These are phyloP conservation scores for Glaciozyma antarctica DNA, from an alignment of 768 basidiomycete species.

Conservation along the genomic window DNA sequence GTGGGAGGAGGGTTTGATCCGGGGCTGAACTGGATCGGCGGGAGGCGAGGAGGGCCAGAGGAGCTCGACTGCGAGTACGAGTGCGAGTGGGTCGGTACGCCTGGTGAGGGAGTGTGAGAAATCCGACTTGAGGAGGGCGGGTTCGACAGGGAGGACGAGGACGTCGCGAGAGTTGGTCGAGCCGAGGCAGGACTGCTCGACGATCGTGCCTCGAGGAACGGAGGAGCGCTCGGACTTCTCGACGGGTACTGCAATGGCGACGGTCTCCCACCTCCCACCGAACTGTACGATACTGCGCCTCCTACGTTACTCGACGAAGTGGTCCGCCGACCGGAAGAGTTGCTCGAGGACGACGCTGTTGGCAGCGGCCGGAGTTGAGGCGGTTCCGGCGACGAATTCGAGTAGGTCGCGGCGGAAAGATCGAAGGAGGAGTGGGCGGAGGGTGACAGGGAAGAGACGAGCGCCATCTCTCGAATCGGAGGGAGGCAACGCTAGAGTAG, in stretches of 20 bases:
- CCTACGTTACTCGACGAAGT: not conserved
- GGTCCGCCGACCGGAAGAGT: not conserved
- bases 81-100: not conserved
- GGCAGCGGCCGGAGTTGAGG: conserved; percentile 5
- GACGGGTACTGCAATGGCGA: not conserved
- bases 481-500: not conserved
- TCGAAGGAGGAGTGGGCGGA: conserved; percentile 5
- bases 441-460: conserved; percentile 16
- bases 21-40: not conserved
- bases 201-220: not conserved
- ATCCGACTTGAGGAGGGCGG: not conserved
- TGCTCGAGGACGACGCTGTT: not conserved
- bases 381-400: not conserved
- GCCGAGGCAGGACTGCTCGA: not conserved
- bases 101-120: not conserved
- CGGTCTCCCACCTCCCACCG: not conserved
- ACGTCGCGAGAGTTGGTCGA: not conserved
- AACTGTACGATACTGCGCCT: not conserved
- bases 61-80: not conserved
- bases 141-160: not conserved
- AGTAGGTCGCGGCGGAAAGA: not conserved
- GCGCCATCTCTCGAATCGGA: conserved; percentile 12
- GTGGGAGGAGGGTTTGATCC: not conserved
- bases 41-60: not conserved
- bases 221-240: not conserved